These are phyloP conservation scores for Alternaria sp. DNA, from an alignment of 2,329 filamentous ascomycete species.

Conservation along the genomic window DNA sequence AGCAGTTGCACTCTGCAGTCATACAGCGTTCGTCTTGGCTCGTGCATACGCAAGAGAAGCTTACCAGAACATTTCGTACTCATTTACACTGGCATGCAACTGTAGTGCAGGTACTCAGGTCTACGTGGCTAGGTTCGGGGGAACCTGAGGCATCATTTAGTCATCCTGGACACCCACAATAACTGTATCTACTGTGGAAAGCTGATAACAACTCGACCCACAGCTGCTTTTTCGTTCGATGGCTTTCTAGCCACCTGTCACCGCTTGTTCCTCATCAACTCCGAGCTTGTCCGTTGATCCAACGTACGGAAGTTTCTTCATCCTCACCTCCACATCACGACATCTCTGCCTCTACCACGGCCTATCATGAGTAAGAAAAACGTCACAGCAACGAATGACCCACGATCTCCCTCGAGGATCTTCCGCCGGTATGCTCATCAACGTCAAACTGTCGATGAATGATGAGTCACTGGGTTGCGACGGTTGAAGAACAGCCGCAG, in stretches of 20 bases:
- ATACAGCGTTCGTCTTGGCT: neutral
- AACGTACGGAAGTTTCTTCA: neutral
- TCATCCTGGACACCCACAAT: neutral
- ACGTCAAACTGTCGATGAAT: neutral
- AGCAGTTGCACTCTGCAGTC: neutral
- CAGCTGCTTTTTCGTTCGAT: neutral
- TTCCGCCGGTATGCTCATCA: neutral
- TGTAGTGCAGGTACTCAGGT: neutral
- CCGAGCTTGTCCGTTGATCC: neutral
- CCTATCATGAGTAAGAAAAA: neutral
- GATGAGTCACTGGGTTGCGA: neutral
- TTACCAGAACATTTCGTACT: neutral
- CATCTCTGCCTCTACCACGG: neutral
- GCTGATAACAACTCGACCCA: neutral
- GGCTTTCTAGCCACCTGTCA: neutral
- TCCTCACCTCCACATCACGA: neutral
- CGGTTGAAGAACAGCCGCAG: slow-evolving; percentile 5
- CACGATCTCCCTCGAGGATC: neutral
- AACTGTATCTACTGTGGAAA: neutral
- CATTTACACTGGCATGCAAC: neutral
- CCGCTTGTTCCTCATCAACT: neutral
- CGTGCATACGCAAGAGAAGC: neutral
- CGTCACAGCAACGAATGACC: neutral
- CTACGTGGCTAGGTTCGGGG: neutral
- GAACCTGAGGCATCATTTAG: neutral